These are phyloP conservation scores for Pseudocercospora fijiensis DNA, from an alignment of 2,329 filamentous ascomycete species.

Conservation along the genomic window DNA sequence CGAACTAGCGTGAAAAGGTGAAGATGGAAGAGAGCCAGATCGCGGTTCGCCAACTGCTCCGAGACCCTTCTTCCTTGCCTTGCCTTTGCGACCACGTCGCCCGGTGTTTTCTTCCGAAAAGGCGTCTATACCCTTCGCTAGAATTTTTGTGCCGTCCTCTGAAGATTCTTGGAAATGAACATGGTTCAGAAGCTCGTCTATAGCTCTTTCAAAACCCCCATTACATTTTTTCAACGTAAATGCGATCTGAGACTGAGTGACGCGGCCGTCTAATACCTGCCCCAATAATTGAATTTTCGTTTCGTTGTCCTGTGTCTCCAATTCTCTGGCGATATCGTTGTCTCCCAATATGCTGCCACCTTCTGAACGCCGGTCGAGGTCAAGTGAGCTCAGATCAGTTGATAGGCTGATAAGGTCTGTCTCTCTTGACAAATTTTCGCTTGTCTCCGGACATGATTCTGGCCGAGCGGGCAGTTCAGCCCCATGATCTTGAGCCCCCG, in stretches of 20 bases:
- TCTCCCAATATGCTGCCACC: conserved; percentile 26
- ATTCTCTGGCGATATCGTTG: conserved; percentile 31
- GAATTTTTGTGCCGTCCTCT: conserved; percentile 44
- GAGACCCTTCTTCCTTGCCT: conserved; percentile 42
- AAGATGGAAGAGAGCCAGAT: conserved; percentile 30
- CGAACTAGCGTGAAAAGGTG: conserved; percentile 28
- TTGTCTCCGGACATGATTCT: conserved; percentile 39
- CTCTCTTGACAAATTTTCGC: conserved; percentile 45
- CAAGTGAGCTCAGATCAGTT: conserved; percentile 46
- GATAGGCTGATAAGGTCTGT: conserved; percentile 54
- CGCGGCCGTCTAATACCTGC: conserved; percentile 68
- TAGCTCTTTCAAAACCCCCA: conserved; percentile 65
- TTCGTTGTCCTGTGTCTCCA: conserved; percentile 52
- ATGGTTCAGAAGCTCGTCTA: conserved; percentile 78
- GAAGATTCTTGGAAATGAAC: conserved; percentile 70
- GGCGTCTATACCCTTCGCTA: conserved; percentile 74
- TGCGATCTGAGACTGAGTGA: conserved; percentile 62
- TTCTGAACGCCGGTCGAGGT: conserved; percentile 24
- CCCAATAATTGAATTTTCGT: conserved; percentile 64
- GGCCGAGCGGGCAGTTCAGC: conserved; percentile 23
- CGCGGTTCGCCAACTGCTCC: conserved; percentile 34
- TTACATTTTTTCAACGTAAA: conserved; percentile 66
- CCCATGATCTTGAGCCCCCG: conserved; percentile 49
- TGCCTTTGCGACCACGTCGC: conserved; percentile 47
- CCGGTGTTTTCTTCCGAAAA: conserved; percentile 63